A percentile compares a stretch with the other conserved stretches of the same genome.
Evolutionary conservation across 2,329 filamentous ascomycete species (phyloP).

Genomic region (Septoria petroselini): DNA sequence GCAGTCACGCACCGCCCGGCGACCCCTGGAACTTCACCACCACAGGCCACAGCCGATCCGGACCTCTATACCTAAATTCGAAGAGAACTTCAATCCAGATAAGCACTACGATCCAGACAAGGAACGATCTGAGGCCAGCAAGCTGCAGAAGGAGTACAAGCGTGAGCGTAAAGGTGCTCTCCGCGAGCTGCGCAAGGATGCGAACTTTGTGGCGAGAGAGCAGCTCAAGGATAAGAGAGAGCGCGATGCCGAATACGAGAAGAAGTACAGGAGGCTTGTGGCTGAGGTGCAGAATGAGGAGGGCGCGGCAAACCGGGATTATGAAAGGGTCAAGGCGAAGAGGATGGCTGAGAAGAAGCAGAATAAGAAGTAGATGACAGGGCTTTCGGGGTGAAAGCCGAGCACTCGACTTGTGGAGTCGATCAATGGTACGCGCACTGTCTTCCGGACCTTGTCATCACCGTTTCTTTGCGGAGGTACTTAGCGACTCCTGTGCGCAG

Average conservation of each 20-base stretch:
- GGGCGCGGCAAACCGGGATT: slow-evolving; percentile 22
- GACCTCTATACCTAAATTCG: slow-evolving; percentile 86
- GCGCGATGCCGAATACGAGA: slow-evolving; percentile 88
- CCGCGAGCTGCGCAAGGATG: slow-evolving; percentile 91
- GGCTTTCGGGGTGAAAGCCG: too few species aligned
- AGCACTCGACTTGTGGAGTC: too few species aligned
- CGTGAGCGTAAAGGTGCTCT: slow-evolving; percentile 91
- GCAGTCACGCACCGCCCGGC: slow-evolving; percentile 63
- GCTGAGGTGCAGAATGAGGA: slow-evolving; percentile 73
- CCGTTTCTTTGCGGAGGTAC: too few species aligned
- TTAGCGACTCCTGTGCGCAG: too few species aligned
- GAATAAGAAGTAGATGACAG: slow-evolving; percentile 11
- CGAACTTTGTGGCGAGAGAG: slow-evolving; percentile 88
- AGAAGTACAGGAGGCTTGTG: slow-evolving; percentile 88
- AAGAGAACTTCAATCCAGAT: slow-evolving; percentile 88
- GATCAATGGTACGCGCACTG: too few species aligned
- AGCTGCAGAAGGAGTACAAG: slow-evolving; percentile 88
- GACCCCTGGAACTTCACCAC: slow-evolving; percentile 82
- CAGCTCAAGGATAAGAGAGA: slow-evolving; percentile 89
- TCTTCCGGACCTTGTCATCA: too few species aligned
- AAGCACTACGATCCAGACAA: slow-evolving; percentile 97
- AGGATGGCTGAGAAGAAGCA: slow-evolving; percentile 19
- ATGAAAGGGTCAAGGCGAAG: slow-evolving; percentile 24
- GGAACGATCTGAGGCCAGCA: slow-evolving; percentile 79
- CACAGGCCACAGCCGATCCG: slow-evolving; percentile 87